Percentiles rank a stretch among this genome's conserved stretches.
phyloP scores from a whole-genome alignment of 495 filamentous ascomycete species.

The Trichoderma erinaceum region DNA sequence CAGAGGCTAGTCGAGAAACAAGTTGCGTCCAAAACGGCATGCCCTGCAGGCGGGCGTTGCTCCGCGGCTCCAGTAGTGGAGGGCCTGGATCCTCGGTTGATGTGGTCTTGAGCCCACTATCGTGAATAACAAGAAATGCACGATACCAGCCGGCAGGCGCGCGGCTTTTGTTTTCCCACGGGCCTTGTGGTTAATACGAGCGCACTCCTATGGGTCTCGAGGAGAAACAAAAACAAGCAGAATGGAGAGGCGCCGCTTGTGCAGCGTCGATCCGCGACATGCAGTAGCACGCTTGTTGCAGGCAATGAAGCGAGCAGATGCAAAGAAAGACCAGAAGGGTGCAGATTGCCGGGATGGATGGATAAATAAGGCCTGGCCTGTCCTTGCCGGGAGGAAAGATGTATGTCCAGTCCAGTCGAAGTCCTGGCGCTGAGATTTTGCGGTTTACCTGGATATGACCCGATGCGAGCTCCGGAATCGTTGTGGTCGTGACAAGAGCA shows the following conservation, averaged over 20 bases:
- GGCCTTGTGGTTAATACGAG: conserved; percentile 8
- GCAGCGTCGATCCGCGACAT: conserved; percentile 14
- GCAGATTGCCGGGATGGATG: background rate
- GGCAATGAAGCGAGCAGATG: conserved; percentile 12
- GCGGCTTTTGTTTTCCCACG: conserved; percentile 2
- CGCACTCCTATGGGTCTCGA: conserved; percentile 5
- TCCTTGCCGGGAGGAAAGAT: background rate
- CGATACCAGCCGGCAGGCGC: conserved; percentile 7
- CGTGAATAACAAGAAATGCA: conserved; percentile 4
- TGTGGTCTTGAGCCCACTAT: conserved; percentile 4
- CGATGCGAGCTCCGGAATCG: background rate
- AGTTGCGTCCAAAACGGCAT: background rate
- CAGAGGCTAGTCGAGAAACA: conserved; percentile 5
- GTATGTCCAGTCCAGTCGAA: background rate
- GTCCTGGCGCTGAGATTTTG: background rate
- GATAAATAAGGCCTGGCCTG: background rate
- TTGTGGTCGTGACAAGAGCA: background rate
- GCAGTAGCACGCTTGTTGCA: conserved; percentile 12
- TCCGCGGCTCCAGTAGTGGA: background rate
- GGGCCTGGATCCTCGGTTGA: background rate
- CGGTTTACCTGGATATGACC: background rate
- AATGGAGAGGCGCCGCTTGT: conserved; percentile 5
- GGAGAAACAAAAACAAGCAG: conserved; percentile 4
- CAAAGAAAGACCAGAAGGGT: background rate
- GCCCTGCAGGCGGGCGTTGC: background rate